phyloP scores from a whole-genome alignment of 352 stramenopile species.

The Pythium plurisporium region DNA sequence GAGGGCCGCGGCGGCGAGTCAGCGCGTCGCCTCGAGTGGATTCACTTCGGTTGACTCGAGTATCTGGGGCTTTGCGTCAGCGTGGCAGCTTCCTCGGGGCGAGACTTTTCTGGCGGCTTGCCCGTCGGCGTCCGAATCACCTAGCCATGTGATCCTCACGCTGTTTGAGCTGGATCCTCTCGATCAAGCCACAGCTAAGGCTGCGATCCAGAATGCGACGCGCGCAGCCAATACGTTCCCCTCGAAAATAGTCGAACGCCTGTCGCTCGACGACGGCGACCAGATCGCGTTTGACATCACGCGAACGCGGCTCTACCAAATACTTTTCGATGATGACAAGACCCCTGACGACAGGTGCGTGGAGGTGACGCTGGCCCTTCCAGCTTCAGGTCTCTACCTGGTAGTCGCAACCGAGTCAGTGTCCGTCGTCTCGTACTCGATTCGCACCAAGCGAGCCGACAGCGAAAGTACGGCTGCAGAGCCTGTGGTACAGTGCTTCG shows the following conservation, averaged over 20 bases:
- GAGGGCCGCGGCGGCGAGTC: too few species aligned
- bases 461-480: not conserved
- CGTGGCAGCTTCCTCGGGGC: not conserved
- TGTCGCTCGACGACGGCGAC: not conserved
- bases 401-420: conserved; percentile 13
- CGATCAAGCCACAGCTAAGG: not conserved
- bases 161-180: not conserved
- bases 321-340: conserved; percentile 5
- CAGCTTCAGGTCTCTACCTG: conserved; percentile 5
- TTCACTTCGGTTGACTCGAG: not conserved
- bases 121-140: not conserved
- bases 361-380: not conserved
- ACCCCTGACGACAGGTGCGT: not conserved
- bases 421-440: not conserved
- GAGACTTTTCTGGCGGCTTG: not conserved
- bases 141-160: too few species aligned
- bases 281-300: not conserved
- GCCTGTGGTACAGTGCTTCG: conserved; percentile 1
- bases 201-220: not conserved
- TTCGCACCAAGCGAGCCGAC: not conserved
- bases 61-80: not conserved
- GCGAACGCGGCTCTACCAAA: conserved; percentile 16
- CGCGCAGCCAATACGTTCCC: not conserved
- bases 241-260: not conserved
- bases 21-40: too few species aligned